Evolutionary conservation across 306 rosid genomes (phyloP).

Genomic region (Potentilla sterilis): DNA sequence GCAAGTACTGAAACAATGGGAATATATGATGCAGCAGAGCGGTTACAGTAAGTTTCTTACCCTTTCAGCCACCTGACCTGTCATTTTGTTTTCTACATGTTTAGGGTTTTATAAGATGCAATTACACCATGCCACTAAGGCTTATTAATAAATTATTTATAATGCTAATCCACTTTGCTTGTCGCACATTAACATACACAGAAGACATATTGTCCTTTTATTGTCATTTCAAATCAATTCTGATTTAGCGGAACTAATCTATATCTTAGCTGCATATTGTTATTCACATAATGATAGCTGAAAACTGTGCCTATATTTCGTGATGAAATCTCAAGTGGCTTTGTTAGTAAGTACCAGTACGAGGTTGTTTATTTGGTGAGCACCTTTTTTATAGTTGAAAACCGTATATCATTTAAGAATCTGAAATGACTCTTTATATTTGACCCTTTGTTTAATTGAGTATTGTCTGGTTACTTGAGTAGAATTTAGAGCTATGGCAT

Average conservation of each 20-base stretch:
- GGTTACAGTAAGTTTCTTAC: constrained; percentile 75
- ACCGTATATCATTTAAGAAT: background rate
- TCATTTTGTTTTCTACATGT: constrained; percentile 21
- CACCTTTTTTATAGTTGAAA: background rate
- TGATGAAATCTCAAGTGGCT: background rate
- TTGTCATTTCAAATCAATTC: background rate
- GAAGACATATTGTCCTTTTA: background rate
- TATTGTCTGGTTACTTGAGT: background rate
- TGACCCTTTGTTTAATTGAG: background rate
- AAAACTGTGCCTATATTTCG: background rate
- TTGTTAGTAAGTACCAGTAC: background rate
- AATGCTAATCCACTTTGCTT: background rate
- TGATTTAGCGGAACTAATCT: background rate
- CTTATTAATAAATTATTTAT: background rate
- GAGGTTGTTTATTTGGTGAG: background rate
- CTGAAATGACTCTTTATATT: background rate
- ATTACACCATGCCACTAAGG: constrained; percentile 3
- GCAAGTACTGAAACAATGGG: constrained; percentile 79
- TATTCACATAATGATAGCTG: background rate
- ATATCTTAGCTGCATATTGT: background rate
- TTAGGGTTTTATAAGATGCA: constrained; percentile 3
- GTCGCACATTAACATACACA: background rate
- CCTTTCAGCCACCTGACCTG: constrained; percentile 22
- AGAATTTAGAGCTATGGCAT: background rate
- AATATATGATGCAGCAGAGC: constrained; percentile 92